phyloP scores from a whole-genome alignment of 257 asterid species.

The Schizonepeta tenuifolia region DNA sequence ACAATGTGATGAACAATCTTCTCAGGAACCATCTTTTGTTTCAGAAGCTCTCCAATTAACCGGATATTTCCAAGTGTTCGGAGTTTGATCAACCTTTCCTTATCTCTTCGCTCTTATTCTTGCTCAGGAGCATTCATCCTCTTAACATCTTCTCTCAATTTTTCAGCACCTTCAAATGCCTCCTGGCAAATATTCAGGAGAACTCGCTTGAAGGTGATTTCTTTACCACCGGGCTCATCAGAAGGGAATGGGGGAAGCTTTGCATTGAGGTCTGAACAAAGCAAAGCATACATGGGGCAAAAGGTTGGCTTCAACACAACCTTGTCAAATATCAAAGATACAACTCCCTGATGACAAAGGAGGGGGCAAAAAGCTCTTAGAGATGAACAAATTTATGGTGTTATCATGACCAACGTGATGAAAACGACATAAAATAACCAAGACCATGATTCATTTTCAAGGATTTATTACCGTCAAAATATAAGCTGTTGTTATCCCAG shows the following conservation, averaged over 20 bases:
- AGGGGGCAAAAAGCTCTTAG: not conserved
- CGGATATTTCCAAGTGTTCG: conserved; percentile 97
- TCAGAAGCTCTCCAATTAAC: conserved; percentile 94
- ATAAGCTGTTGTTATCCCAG: conserved; percentile 94
- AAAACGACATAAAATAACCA: not conserved
- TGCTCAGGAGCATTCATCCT: conserved; percentile 92
- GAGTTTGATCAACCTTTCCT: conserved; percentile 81
- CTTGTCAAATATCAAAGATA: conserved; percentile 92
- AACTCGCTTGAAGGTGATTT: conserved; percentile 79
- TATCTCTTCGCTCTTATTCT: conserved; percentile 81
- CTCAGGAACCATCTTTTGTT: conserved; percentile 98
- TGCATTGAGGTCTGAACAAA: conserved; percentile 85
- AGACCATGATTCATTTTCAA: not conserved
- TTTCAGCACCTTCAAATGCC: conserved; percentile 88
- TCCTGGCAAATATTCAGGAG: conserved; percentile 89
- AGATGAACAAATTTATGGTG: not conserved
- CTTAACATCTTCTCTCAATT: conserved; percentile 79
- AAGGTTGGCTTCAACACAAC: conserved; percentile 96
- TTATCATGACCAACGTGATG: conserved; percentile 6
- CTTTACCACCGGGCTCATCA: conserved; percentile 92
- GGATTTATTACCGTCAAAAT: conserved; percentile 71
- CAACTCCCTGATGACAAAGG: conserved; percentile 69
- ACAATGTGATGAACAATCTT: conserved; percentile 97
- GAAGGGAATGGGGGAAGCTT: conserved; percentile 94
- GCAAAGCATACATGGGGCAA: conserved; percentile 91